These are phyloP conservation scores for Phylloboletellus chloephorus DNA, from an alignment of 1,284 basidiomycete species.

Conservation along the genomic window DNA sequence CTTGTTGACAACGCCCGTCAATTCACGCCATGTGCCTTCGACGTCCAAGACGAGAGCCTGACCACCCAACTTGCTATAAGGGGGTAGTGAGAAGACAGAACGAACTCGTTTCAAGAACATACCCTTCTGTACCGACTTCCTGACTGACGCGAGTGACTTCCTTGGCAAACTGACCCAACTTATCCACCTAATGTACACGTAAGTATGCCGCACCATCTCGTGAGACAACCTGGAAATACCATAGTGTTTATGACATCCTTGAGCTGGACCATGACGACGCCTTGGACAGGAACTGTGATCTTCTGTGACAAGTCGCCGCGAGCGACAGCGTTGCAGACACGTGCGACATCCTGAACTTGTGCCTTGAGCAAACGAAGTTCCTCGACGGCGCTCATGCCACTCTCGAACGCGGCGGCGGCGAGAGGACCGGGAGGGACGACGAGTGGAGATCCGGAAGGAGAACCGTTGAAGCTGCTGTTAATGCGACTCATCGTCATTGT, in stretches of 20 bases:
- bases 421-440: constrained; percentile 55
- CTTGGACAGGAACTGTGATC: constrained; percentile 94
- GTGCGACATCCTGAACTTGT: constrained; percentile 80
- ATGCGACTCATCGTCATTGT: constrained; percentile 33
- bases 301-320: constrained; percentile 92
- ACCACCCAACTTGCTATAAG: constrained; percentile 74
- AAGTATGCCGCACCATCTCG: constrained; percentile 11
- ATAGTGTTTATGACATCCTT: constrained; percentile 98
- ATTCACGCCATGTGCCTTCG: constrained; percentile 90
- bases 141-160: constrained; percentile 85
- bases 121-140: constrained; percentile 92
- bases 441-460: constrained; percentile 42
- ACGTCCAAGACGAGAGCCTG: constrained; percentile 91
- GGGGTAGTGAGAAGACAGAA: constrained; percentile 9
- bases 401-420: constrained; percentile 53
- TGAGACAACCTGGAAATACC: constrained; percentile 44
- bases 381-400: constrained; percentile 63
- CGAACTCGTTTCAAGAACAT: constrained; percentile 19
- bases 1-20: constrained; percentile 88
- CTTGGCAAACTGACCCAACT: constrained; percentile 75
- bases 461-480: constrained; percentile 28
- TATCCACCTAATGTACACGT: constrained; percentile 50
- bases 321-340: constrained; percentile 95
- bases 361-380: constrained; percentile 75
- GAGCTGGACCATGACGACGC: constrained; percentile 94